Evolutionary conservation across 2,329 filamentous ascomycete species (phyloP), one percentile per base, ranked within the genome.

Genomic region (Ophiocordyceps camponoti-floridani): DNA sequence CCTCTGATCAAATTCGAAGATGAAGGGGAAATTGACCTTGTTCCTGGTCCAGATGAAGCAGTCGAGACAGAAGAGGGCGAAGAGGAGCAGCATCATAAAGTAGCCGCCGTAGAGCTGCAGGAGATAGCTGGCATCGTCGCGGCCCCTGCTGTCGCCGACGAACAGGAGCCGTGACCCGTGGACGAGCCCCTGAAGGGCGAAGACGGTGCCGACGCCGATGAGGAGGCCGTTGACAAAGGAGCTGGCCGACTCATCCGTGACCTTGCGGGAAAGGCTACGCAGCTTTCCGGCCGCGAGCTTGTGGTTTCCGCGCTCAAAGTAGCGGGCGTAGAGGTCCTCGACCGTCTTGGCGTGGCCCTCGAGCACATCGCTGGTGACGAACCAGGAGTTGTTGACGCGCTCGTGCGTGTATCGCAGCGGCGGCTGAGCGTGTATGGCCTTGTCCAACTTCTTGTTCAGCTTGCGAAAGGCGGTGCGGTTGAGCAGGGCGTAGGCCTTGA

Each of bases 371-470:
- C 87, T 94, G 57, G 84, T 82, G 38, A 95, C 89, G 55, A 98
- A 98, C 72, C 84, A 86, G 1, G 88, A 75, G 50, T 82, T 80
- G 64, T 85, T 89, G 53, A 98, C 87, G 57, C 89, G 89, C 53
- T 95, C 88, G 30, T 80, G 81, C 75, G 95, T 84, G 60, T 89
- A 96, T 27, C 82, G 75, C 56, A 83, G 73, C 0, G 81, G 73
- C 0, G 85, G 85, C 11, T 82, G 75, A 38, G 86, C 81, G 53
- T 87, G 77, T 46, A 87, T 77, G 2, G 82, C 77, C 64, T 96
- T 98, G 69, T 96, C 88, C 58, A 93, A 96, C 62, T 98, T 98
- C 62, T 98, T 98, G 64, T 94, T 95, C 57, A 98, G 86, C 61
- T 98, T 98, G 30, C 88, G 80, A 56, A 96, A 96, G 0, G 87